Percentiles rank a stretch among this genome's conserved stretches.
Conservation (phyloP, 495 filamentous ascomycete species). For the Tuber microsphaerosporum region DNA sequence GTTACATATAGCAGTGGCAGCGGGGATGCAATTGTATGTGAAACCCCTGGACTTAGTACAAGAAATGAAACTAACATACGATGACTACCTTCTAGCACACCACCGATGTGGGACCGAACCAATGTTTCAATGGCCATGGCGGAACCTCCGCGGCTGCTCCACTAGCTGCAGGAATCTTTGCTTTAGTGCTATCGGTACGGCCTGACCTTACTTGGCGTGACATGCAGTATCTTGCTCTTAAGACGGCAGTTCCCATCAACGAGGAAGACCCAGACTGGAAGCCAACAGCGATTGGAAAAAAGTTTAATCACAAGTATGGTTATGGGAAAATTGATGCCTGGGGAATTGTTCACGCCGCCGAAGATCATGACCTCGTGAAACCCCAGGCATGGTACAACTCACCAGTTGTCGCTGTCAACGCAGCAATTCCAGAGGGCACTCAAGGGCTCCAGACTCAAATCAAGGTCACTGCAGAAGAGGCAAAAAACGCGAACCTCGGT, state of each 20-base stretch:
- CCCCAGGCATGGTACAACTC: slow-evolving; percentile 95
- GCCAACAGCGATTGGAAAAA: slow-evolving; percentile 66
- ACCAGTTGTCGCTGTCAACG: slow-evolving; percentile 83
- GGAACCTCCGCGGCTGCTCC: slow-evolving; percentile 97
- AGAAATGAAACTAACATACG: background rate
- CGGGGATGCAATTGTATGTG: slow-evolving; percentile 65
- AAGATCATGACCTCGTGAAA: slow-evolving; percentile 78
- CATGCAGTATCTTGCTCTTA: slow-evolving; percentile 80
- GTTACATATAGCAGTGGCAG: slow-evolving; percentile 93
- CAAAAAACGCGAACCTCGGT: slow-evolving; percentile 74
- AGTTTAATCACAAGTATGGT: slow-evolving; percentile 88
- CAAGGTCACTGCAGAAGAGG: slow-evolving; percentile 65
- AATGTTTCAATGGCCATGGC: slow-evolving; percentile 71
- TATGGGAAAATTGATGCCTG: slow-evolving; percentile 91
- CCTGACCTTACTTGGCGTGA: slow-evolving; percentile 91
- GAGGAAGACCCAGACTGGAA: slow-evolving; percentile 73
- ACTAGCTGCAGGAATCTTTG: slow-evolving; percentile 81
- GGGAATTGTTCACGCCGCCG: slow-evolving; percentile 76
- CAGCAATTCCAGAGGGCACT: slow-evolving; percentile 78
- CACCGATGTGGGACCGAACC: slow-evolving; percentile 80
- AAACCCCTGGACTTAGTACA: background rate
- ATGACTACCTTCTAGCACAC: slow-evolving; percentile 54
- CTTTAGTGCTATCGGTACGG: slow-evolving; percentile 78
- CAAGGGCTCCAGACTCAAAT: slow-evolving; percentile 70
- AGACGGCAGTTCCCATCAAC: slow-evolving; percentile 75